Evolutionary conservation across 2,329 filamentous ascomycete species (phyloP).

Genomic region (Colletotrichum tropicale): DNA sequence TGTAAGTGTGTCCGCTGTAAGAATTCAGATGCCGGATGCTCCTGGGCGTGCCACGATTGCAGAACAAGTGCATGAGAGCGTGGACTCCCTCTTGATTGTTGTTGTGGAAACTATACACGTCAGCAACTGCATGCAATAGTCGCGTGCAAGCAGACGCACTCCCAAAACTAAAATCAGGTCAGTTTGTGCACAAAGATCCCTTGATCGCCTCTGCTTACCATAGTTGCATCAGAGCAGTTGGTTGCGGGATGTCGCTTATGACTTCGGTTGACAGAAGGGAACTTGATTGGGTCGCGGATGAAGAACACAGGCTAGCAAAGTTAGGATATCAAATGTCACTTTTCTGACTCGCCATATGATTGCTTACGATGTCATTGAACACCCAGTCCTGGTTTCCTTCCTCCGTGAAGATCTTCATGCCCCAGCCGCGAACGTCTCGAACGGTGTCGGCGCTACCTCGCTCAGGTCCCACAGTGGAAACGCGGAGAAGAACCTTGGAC

Average conservation of each 20-base stretch:
- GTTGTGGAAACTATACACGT: conserved; percentile 1
- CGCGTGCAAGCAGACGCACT: conserved; percentile 47
- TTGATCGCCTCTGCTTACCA: conserved; percentile 38
- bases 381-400: conserved; percentile 63
- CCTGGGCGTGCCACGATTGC: conserved; percentile 44
- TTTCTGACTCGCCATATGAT: background rate
- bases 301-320: conserved; percentile 45
- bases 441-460: conserved; percentile 72
- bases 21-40: conserved; percentile 47
- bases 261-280: conserved; percentile 43
- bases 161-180: conserved; percentile 19
- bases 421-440: conserved; percentile 76
- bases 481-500: conserved; percentile 65
- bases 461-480: conserved; percentile 75
- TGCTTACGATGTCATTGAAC: conserved; percentile 45
- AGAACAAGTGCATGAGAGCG: conserved; percentile 50
- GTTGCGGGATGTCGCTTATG: conserved; percentile 43
- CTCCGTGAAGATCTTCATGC: conserved; percentile 65
- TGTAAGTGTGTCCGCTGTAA: conserved; percentile 49
- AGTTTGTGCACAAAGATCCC: background rate
- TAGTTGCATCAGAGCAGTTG: conserved; percentile 43
- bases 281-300: conserved; percentile 45
- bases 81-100: conserved; percentile 50
- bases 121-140: conserved; percentile 54
- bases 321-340: background rate